A percentile compares a stretch with the other conserved stretches of the same genome.
These are phyloP conservation scores for Aureobasidium sp. DNA, from an alignment of 2,329 filamentous ascomycete species.

Conservation along the genomic window DNA sequence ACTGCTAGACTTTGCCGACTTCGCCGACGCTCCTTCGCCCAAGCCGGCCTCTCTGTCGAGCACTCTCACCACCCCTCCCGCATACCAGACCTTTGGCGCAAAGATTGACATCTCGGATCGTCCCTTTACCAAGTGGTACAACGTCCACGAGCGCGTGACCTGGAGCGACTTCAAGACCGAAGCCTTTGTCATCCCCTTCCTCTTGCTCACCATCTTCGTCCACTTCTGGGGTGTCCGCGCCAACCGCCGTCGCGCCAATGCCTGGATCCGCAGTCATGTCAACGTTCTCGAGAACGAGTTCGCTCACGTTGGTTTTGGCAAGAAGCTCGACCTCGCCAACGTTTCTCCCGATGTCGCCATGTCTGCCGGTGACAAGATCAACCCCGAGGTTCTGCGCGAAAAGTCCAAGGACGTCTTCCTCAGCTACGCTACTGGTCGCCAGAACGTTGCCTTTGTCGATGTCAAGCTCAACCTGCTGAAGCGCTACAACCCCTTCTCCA, in stretches of 20 bases:
- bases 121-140: conserved; percentile 94
- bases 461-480: conserved; percentile 74
- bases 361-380: conserved; percentile 32
- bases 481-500: conserved; percentile 72
- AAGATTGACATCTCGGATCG: conserved; percentile 37
- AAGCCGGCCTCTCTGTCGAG: conserved; percentile 43
- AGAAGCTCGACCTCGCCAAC: conserved; percentile 41
- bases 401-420: conserved; percentile 80
- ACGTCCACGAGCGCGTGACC: conserved; percentile 83
- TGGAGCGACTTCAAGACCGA: conserved; percentile 82
- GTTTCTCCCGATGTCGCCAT: conserved; percentile 29
- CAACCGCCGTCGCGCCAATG: conserved; percentile 73
- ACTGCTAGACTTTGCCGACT: conserved; percentile 81
- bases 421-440: conserved; percentile 81
- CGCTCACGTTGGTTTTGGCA: conserved; percentile 72
- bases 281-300: conserved; percentile 73
- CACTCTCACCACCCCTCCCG: conserved; percentile 37
- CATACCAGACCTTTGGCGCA: conserved; percentile 39
- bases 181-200: conserved; percentile 68
- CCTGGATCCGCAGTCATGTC: conserved; percentile 72
- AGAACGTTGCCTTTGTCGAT: conserved; percentile 89
- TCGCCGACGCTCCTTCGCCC: conserved; percentile 69
- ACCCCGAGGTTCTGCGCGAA: conserved; percentile 66
- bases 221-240: conserved; percentile 74
- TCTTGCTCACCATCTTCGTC: conserved; percentile 66